Percentiles rank a stretch among this genome's conserved stretches.
These are phyloP conservation scores for Coniophora puteana DNA, from an alignment of 1,284 basidiomycete genomes.

Conservation along the genomic window DNA sequence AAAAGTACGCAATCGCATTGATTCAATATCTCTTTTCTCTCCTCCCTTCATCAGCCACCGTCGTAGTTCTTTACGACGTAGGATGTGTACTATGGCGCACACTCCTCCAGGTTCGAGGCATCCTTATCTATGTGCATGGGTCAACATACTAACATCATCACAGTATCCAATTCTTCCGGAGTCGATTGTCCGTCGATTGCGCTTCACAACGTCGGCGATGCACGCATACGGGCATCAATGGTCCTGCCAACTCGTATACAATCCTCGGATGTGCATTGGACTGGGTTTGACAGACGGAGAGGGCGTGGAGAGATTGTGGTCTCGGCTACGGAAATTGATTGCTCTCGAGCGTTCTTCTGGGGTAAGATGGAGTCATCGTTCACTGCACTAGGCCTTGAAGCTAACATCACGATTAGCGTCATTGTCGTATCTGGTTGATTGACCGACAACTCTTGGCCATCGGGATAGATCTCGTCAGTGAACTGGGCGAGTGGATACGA, in stretches of 20 bases:
- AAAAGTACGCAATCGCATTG: conserved; percentile 33
- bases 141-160: conserved; percentile 1
- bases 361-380: conserved; percentile 2
- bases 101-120: conserved; percentile 25
- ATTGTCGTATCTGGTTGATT: conserved; percentile 22
- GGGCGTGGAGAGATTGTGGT: conserved; percentile 35
- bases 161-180: conserved; percentile 29
- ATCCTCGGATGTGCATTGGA: conserved; percentile 27
- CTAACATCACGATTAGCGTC: conserved; percentile 12
- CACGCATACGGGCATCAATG: conserved; percentile 39
- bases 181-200: conserved; percentile 16
- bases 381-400: background rate
- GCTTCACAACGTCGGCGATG: conserved; percentile 35
- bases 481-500: conserved; percentile 28
- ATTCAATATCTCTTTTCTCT: conserved; percentile 26
- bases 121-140: too few species aligned
- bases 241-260: conserved; percentile 36
- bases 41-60: conserved; percentile 27
- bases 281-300: conserved; percentile 33
- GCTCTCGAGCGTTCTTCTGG: conserved; percentile 26
- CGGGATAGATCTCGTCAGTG: conserved; percentile 12
- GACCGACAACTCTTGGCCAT: conserved; percentile 22
- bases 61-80: conserved; percentile 33
- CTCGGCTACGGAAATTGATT: conserved; percentile 26
- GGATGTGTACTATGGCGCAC: conserved; percentile 35